A percentile compares a stretch with the other conserved stretches of the same genome.
Conservation (phyloP, 31 red algal species). For the Odonthalia washingtoniensis region DNA sequence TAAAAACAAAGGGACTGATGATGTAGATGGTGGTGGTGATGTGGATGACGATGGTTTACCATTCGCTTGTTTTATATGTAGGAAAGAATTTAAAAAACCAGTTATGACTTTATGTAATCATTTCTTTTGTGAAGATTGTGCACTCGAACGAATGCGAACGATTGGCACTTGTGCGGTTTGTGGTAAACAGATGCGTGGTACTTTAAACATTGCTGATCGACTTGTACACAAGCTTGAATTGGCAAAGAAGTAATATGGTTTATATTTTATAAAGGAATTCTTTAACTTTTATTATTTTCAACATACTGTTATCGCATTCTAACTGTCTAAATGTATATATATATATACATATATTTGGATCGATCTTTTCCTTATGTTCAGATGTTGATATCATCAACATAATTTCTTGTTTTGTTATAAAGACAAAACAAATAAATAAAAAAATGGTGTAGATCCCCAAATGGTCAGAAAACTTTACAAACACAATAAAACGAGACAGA, state of each 20-base stretch:
- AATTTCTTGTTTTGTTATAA: too few species aligned
- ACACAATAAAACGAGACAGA: too few species aligned
- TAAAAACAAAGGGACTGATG: slow-evolving; percentile 30
- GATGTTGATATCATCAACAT: too few species aligned
- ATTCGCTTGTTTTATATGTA: slow-evolving; percentile 84
- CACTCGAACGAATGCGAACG: slow-evolving; percentile 58
- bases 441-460: too few species aligned
- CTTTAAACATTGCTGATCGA: slow-evolving; percentile 63
- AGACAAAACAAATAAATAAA: too few species aligned
- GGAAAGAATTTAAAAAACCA: slow-evolving; percentile 61
- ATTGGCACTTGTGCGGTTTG: slow-evolving; percentile 67
- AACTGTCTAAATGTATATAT: background rate
- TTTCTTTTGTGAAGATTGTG: slow-evolving; percentile 92
- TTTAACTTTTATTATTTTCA: too few species aligned
- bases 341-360: too few species aligned
- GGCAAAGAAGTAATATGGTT: too few species aligned
- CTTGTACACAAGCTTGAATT: slow-evolving; percentile 57
- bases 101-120: slow-evolving; percentile 86
- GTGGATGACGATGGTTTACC: slow-evolving; percentile 67
- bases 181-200: slow-evolving; percentile 58
- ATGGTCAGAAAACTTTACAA: too few species aligned
- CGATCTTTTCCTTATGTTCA: too few species aligned
- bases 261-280: too few species aligned
- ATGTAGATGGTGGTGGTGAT: slow-evolving; percentile 17
- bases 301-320: too few species aligned